Conservation (phyloP, 2,329 filamentous ascomycete genomes). For the Alternaria sp. region DNA sequence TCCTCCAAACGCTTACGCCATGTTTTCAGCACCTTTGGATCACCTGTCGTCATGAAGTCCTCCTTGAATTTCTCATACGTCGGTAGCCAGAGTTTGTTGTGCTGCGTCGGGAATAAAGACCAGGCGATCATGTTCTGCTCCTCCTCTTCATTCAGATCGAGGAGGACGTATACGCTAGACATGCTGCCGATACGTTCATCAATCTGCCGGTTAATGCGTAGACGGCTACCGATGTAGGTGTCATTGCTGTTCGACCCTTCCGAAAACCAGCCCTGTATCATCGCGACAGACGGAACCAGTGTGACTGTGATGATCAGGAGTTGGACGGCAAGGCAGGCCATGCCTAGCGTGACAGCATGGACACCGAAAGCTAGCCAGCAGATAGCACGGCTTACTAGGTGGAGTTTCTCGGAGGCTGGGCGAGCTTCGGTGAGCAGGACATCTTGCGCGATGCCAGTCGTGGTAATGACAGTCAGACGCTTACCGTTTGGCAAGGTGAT, state of each 20-base stretch:
- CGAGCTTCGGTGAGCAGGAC: neutral
- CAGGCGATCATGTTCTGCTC: neutral
- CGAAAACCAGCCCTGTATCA: neutral
- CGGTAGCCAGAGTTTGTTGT: neutral
- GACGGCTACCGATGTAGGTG: neutral
- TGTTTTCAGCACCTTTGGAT: neutral
- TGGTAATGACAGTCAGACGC: neutral
- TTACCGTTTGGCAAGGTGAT: neutral
- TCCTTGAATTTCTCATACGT: neutral
- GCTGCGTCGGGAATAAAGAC: neutral
- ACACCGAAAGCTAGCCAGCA: neutral
- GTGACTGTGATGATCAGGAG: neutral
- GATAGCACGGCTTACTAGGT: neutral
- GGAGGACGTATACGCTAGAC: too few relatives aligned
- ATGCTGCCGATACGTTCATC: too few relatives aligned
- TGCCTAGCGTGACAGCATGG: neutral
- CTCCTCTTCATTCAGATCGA: too few relatives aligned
- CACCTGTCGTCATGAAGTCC: neutral
- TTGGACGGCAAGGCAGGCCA: neutral
- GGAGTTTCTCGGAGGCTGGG: neutral
- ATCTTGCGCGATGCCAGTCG: neutral
- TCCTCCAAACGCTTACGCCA: too few relatives aligned
- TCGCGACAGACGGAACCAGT: neutral
- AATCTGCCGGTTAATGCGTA: too few relatives aligned
- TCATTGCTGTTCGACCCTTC: neutral